Base-by-base conservation (phyloP, 2,329 filamentous ascomycete genomes). In the Trichophyton benhamiae region DNA sequence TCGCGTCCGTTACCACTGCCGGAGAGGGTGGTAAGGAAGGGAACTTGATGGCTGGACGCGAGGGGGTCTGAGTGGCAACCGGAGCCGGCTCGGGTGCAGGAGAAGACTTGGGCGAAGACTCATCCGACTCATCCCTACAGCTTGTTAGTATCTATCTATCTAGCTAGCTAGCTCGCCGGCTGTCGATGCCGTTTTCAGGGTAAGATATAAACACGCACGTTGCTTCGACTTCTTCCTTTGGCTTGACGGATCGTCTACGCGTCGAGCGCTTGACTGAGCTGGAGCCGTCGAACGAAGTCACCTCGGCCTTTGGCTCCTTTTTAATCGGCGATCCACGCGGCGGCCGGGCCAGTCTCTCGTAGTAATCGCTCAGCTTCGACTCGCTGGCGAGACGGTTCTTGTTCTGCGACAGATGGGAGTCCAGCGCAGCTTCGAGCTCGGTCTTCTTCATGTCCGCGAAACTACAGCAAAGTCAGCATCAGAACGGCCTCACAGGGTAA, bases 11-110 rank as follows among this genome's bases (percentile, higher is more conserved):
- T 41, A 95, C 85, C 63, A 87, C 84, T 46, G 88, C 86, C 4
- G 91, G 91, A 1, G 89, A 91, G 7, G 89, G 85, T 22, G 89
- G 89, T 59, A 95, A 79, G n/a, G 86, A 83, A 59, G 83, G 85
- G 62, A 77, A 74, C 3, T 76, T 70, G 8, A 79, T 71, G 44
- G 74, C 72, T n/a, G 74, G 76, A n/a, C 75, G 73, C 6, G 72
- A 70, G 30, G 75, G 64, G 8, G 66, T 68, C 68, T 67, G 63
- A n/a, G 61, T 44, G 0, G 60, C 49, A 36, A 30, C 74, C 22
- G 60, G 49, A 6, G 60, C 25, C n/a, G 25, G 74, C 77, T 15
- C 81, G 78, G 60, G 80, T 80, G 33, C 74, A 77, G n/a, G 81
- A 78, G 60, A 79, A 80, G 66, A 81, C 75, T 65, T 66, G 58